Evolutionary conservation across 2,329 filamentous ascomycete genomes (phyloP).

Genomic region (Stenocarpella maydis): DNA sequence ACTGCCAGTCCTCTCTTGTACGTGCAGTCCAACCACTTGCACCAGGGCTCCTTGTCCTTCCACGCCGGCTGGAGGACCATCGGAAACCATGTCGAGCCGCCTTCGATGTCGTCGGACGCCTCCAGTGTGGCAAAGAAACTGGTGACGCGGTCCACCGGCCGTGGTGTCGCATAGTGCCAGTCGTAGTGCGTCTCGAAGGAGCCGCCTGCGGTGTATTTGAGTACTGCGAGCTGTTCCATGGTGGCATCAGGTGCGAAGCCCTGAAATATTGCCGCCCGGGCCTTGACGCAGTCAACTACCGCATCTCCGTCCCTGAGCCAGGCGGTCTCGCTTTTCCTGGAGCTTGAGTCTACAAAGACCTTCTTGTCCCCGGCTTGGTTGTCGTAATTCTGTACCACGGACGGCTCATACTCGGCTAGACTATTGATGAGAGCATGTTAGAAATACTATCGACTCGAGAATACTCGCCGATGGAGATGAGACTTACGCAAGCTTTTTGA

Average conservation of each 20-base stretch:
- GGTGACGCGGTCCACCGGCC: slow-evolving; percentile 15
- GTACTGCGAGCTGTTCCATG: slow-evolving; percentile 25
- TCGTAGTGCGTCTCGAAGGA: slow-evolving; percentile 25
- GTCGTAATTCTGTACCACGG: slow-evolving; percentile 24
- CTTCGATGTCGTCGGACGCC: slow-evolving; percentile 17
- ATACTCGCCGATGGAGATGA: not conserved
- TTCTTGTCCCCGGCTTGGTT: not conserved
- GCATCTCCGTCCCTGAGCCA: slow-evolving; percentile 19
- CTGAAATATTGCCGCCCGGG: slow-evolving; percentile 9
- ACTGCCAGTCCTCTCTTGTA: slow-evolving; percentile 52
- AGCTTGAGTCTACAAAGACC: not conserved
- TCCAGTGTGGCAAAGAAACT: slow-evolving; percentile 25
- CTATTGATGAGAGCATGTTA: not conserved
- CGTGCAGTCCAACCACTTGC: slow-evolving; percentile 26
- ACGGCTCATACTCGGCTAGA: slow-evolving; percentile 24
- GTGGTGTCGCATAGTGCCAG: slow-evolving; percentile 6
- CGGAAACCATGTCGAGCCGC: slow-evolving; percentile 32
- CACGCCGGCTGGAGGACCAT: slow-evolving; percentile 21
- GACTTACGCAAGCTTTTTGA: slow-evolving; percentile 19
- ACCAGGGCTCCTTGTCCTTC: slow-evolving; percentile 18
- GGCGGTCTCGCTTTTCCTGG: slow-evolving; percentile 20
- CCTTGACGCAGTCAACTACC: slow-evolving; percentile 11
- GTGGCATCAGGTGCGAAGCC: slow-evolving; percentile 17
- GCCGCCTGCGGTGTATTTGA: slow-evolving; percentile 16
- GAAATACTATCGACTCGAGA: not conserved